These are phyloP conservation scores for Raphanus sativus DNA, from an alignment of 345 rosid genomes.

Conservation along the genomic window DNA sequence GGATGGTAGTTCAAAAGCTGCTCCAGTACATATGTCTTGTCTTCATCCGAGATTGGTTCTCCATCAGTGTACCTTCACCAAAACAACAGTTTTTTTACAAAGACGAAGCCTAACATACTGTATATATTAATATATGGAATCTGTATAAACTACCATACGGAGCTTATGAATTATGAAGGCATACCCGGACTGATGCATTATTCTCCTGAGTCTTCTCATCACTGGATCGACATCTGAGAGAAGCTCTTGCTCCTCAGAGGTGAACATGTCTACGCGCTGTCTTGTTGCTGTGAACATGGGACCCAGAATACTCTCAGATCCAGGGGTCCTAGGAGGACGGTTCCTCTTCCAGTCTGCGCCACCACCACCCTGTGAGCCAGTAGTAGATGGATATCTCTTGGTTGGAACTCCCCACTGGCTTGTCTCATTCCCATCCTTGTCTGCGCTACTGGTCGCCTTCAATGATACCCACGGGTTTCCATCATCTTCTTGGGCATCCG, in stretches of 20 bases:
- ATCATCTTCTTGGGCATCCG: conserved; percentile 37
- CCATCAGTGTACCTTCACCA: conserved; percentile 75
- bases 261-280: conserved; percentile 75
- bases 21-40: conserved; percentile 61
- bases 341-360: conserved; percentile 64
- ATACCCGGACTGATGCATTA: conserved; percentile 69
- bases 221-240: conserved; percentile 64
- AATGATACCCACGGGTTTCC: conserved; percentile 41
- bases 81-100: conserved; percentile 20
- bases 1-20: conserved; percentile 76
- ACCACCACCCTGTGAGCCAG: conserved; percentile 45
- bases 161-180: conserved; percentile 9
- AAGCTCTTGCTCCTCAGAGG: conserved; percentile 79
- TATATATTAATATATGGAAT: background rate
- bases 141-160: background rate
- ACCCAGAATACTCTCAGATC: conserved; percentile 41
- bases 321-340: conserved; percentile 52
- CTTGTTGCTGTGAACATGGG: conserved; percentile 56
- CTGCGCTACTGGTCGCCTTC: conserved; percentile 34
- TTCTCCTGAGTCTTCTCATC: conserved; percentile 60
- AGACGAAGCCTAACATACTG: background rate
- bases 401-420: conserved; percentile 48
- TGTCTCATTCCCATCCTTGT: conserved; percentile 36
- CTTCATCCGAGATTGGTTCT: conserved; percentile 66
- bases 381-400: conserved; percentile 48